Conservation (phyloP, 257 asterid genomes). For the Misopates orontium region DNA sequence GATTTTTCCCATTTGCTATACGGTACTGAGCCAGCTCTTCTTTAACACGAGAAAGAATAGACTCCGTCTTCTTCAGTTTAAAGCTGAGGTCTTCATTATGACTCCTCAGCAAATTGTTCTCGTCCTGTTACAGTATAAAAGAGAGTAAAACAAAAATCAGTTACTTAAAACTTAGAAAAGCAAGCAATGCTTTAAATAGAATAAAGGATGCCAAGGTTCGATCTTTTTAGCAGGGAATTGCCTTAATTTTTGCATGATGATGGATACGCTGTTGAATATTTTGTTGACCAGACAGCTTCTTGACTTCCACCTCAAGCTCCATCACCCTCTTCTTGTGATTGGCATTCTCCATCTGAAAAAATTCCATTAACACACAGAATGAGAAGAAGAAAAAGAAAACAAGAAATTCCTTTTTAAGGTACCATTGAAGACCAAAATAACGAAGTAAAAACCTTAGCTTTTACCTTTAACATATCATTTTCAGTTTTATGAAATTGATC, state of each 20-base stretch:
- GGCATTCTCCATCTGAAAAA: slow-evolving; percentile 60
- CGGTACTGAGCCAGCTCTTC: slow-evolving; percentile 88
- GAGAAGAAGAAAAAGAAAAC: background rate
- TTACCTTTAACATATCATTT: slow-evolving; percentile 80
- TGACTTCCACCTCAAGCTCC: slow-evolving; percentile 77
- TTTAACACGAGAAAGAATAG: slow-evolving; percentile 69
- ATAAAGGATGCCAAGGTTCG: background rate
- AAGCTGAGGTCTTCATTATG: slow-evolving; percentile 77
- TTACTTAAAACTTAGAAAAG: background rate
- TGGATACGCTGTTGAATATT: slow-evolving; percentile 96
- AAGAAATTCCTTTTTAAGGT: slow-evolving; percentile 6
- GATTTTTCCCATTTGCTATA: slow-evolving; percentile 65
- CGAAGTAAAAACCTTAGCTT: slow-evolving; percentile 1
- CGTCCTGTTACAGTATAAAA: slow-evolving; percentile 62
- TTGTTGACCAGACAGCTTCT: slow-evolving; percentile 88
- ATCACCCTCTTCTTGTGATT: slow-evolving; percentile 63
- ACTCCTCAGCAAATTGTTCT: slow-evolving; percentile 67
- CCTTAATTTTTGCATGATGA: slow-evolving; percentile 98
- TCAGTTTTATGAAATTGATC: slow-evolving; percentile 66
- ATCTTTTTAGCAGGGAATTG: slow-evolving; percentile 20
- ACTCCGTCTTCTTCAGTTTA: slow-evolving; percentile 68
- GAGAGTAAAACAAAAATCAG: slow-evolving; percentile 2
- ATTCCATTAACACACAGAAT: slow-evolving; percentile 21
- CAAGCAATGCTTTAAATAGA: background rate
- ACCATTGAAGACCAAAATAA: slow-evolving; percentile 1